Percentiles rank a stretch among this genome's conserved stretches.
These are phyloP conservation scores for Aspergillus intermedius DNA, from an alignment of 2,329 filamentous ascomycete species.

Conservation along the genomic window DNA sequence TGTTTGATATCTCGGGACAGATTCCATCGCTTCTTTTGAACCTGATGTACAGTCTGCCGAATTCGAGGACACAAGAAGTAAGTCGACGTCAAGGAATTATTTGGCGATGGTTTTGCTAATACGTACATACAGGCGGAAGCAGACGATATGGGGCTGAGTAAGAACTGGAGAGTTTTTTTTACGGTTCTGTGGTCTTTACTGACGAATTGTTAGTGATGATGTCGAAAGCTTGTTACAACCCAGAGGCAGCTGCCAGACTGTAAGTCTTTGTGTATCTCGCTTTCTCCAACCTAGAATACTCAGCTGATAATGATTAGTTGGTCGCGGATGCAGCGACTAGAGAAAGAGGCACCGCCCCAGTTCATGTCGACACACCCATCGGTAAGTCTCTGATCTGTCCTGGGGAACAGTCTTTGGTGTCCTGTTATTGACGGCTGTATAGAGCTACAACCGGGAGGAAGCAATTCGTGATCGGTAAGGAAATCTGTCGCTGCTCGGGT, in stretches of 20 bases:
- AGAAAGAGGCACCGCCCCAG: slow-evolving; percentile 45
- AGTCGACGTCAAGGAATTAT: slow-evolving; percentile 1
- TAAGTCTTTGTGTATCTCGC: slow-evolving; percentile 17
- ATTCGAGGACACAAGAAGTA: slow-evolving; percentile 52
- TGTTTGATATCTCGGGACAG: slow-evolving; percentile 37
- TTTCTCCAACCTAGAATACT: background rate
- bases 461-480: slow-evolving; percentile 48
- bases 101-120: slow-evolving; percentile 2
- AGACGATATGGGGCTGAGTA: slow-evolving; percentile 55
- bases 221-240: slow-evolving; percentile 55
- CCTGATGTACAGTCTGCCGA: slow-evolving; percentile 48
- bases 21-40: slow-evolving; percentile 39
- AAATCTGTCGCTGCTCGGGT: background rate
- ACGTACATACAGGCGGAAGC: slow-evolving; percentile 45
- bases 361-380: slow-evolving; percentile 57
- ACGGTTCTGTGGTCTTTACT: slow-evolving; percentile 6
- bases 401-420: background rate
- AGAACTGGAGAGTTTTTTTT: background rate
- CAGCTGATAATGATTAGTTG: slow-evolving; percentile 30
- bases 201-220: slow-evolving; percentile 48
- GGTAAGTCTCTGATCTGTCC: slow-evolving; percentile 16
- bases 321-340: slow-evolving; percentile 45
- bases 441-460: slow-evolving; percentile 49
- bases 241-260: slow-evolving; percentile 48
- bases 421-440: slow-evolving; percentile 4